phyloP scores from a whole-genome alignment of 2,329 filamentous ascomycete species.

The Coleophoma crateriformis region DNA sequence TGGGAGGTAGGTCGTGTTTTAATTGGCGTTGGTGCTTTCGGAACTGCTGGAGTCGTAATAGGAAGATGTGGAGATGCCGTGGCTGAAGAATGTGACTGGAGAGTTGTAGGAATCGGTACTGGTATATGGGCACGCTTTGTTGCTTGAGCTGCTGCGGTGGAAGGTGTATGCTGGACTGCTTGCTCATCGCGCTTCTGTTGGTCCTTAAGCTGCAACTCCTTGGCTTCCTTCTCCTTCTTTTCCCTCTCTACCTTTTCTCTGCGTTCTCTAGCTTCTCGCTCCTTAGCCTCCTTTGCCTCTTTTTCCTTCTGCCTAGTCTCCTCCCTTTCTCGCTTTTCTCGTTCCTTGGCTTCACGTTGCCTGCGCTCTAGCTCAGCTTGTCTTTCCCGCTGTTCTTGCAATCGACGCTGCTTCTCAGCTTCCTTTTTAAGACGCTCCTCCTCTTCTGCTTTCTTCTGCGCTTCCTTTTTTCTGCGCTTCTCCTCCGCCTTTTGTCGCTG shows the following conservation, averaged over 20 bases:
- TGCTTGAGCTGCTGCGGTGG: conserved; percentile 27
- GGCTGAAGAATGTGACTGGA: conserved; percentile 51
- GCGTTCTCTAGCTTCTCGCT: conserved; percentile 48
- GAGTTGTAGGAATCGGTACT: conserved; percentile 46
- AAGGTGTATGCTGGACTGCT: conserved; percentile 14
- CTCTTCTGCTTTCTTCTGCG: conserved; percentile 83
- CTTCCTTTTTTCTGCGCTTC: conserved; percentile 85
- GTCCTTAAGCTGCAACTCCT: conserved; percentile 43
- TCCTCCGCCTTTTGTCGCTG: conserved; percentile 79
- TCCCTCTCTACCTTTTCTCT: conserved; percentile 53
- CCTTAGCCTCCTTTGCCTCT: conserved; percentile 65
- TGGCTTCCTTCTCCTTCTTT: conserved; percentile 53
- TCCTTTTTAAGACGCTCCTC: conserved; percentile 83
- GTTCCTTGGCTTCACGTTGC: conserved; percentile 70
- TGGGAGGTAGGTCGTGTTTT: conserved; percentile 68
- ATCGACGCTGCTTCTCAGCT: conserved; percentile 71
- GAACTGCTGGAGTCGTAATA: conserved; percentile 72
- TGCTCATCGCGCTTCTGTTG: conserved; percentile 38
- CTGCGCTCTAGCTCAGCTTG: conserved; percentile 84
- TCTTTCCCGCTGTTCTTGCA: conserved; percentile 79
- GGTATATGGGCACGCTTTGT: conserved; percentile 36
- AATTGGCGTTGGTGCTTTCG: conserved; percentile 77
- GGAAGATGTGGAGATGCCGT: conserved; percentile 75
- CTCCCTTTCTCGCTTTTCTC: conserved; percentile 78
- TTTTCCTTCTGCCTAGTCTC: conserved; percentile 77